Evolutionary conservation across 2,329 filamentous ascomycete genomes (phyloP).

Genomic region (Neonectria neomacrospora): DNA sequence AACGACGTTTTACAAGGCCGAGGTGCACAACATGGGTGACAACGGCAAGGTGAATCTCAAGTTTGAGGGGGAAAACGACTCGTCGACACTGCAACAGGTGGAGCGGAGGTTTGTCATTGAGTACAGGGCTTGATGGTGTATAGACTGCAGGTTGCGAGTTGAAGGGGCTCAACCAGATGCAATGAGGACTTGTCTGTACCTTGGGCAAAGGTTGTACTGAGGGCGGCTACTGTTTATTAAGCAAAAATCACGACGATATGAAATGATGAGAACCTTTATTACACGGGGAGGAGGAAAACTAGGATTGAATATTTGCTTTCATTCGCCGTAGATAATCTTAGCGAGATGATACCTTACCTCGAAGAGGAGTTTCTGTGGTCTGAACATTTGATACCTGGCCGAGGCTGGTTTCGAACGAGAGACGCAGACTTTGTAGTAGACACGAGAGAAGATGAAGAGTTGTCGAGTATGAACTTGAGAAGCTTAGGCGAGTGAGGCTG

Average conservation of each 20-base stretch:
- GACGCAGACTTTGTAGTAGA: background rate
- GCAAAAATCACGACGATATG: background rate
- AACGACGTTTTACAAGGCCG: slow-evolving; percentile 86
- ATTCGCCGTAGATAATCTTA: background rate
- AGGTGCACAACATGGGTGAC: slow-evolving; percentile 76
- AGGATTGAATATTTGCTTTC: background rate
- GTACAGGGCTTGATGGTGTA: slow-evolving; percentile 60
- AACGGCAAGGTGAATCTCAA: slow-evolving; percentile 71
- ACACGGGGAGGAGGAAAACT: background rate
- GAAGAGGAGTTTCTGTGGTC: background rate
- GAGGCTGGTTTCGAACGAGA: background rate
- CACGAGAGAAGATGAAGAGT: background rate
- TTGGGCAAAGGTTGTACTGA: background rate
- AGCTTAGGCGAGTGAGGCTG: background rate
- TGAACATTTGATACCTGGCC: background rate
- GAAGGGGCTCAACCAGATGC: background rate
- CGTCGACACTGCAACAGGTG: slow-evolving; percentile 78
- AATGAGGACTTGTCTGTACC: background rate
- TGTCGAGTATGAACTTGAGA: background rate
- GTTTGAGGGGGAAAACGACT: slow-evolving; percentile 83
- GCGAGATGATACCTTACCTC: background rate
- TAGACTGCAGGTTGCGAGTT: background rate
- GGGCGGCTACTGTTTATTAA: background rate
- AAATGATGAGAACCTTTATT: background rate
- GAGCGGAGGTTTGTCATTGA: slow-evolving; percentile 82